Evolutionary conservation across 2,329 filamentous ascomycete genomes (phyloP), one percentile per base, ranked within the genome.

Genomic region (Calonectria pseudoturangicola): DNA sequence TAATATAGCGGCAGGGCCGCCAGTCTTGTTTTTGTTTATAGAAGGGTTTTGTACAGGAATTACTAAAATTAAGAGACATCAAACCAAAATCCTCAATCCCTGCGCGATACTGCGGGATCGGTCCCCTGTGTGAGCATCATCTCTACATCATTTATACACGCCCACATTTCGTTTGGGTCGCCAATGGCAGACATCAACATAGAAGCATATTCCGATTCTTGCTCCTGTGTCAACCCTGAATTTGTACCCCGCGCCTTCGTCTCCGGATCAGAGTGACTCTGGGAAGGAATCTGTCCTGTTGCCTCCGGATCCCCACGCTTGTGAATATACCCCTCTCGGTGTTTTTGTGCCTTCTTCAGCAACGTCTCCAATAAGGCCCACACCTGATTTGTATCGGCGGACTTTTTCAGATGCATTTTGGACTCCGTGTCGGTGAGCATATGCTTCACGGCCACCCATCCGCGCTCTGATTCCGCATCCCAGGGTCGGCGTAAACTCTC

Each of bases 61-160:
- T 36, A 36, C 33, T 36, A 36, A 9, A 36, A 36, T 10, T n/a
- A 43, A 43, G 4, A 43, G 13, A n/a, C 18, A 4, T 16, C 41
- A 18, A 7, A 43, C 41, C 18, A 16, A 43, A 18, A 3, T 15
- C 18, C 41, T n/a, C 16, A 43, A 43, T 43, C 33, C 8, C 10
- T 36, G 8, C 33, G 33, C 12, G 33, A 36, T 36, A 3, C 10
- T 13, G 33, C 33, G 3, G 33, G 18, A n/a, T 45, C n/a, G 13
- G n/a, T 21, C n/a, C 13, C 21, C 4, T 41, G 7, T 7, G 54
- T 12, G 15, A 60, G 27, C 15, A 60, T 60, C 54, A 25, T 41
- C 58, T 63, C 58, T 6, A 39, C 58, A 13, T 43, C 58, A 33
- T 63, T 63, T n/a, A 63, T 63, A 21, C 41, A 63, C 13, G 58